Conservation (phyloP, 805 yeast species). For the Candida tammaniensis region DNA sequence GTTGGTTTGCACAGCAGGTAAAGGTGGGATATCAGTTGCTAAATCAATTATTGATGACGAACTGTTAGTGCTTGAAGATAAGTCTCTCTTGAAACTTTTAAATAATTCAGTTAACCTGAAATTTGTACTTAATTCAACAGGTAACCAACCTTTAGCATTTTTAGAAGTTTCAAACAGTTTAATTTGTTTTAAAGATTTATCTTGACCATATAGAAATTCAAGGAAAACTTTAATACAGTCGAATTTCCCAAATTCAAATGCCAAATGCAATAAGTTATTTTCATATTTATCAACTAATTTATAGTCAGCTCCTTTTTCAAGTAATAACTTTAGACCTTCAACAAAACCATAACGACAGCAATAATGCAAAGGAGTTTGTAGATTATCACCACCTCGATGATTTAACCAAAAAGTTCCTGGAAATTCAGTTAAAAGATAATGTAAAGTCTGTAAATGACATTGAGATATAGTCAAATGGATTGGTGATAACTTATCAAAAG, state of each 20-base stretch:
- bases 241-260: conserved; percentile 35
- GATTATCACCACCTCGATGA: conserved; percentile 27
- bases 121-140: conserved; percentile 29
- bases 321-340: conserved; percentile 35
- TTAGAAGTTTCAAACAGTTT: conserved; percentile 19
- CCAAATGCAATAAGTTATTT: conserved; percentile 37
- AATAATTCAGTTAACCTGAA: conserved; percentile 27
- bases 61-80: conserved; percentile 9
- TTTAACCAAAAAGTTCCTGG: conserved; percentile 38
- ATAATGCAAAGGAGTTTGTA: conserved; percentile 38
- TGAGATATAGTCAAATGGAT: conserved; percentile 32
- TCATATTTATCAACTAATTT: conserved; percentile 26
- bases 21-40: conserved; percentile 1
- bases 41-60: not conserved
- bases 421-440: conserved; percentile 42
- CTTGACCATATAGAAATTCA: conserved; percentile 6
- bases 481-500: conserved; percentile 35
- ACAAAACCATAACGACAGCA: conserved; percentile 33
- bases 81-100: conserved; percentile 19
- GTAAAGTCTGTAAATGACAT: conserved; percentile 40
- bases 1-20: not conserved
- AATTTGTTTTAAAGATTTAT: conserved; percentile 13
- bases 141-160: conserved; percentile 32
- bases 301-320: conserved; percentile 43
- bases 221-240: conserved; percentile 28